Evolutionary conservation across 805 yeast species (phyloP), one percentile per base, ranked within the genome.

Genomic region (Metschnikowia proteae): DNA sequence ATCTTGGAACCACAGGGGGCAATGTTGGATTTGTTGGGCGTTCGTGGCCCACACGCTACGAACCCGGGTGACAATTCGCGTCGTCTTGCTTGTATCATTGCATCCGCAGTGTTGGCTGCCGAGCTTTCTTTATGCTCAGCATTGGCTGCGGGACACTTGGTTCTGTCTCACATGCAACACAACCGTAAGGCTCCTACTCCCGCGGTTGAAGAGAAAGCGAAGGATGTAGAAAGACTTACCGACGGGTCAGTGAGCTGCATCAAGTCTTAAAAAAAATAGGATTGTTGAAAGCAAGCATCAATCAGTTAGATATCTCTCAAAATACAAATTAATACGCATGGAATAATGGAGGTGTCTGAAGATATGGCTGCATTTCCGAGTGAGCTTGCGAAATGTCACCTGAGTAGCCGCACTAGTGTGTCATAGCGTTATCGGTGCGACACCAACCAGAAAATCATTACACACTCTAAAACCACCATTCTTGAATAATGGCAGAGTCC

Each of bases 131-230:
- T 94, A 58, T 86, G 96, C 71, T 80, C 97, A 43, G 99, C 99
- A 1, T 80, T 94, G 57, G 98, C 98, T 7, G 98, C 98, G 28
- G 99, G 99, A 42, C 99, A 94, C 71, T 79, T 94, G 60, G 99
- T 94, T 34, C 96, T 89, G 74, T 86, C 96, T 58, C 99, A 94
- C 70, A 94, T 94, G 99, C 83, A 82, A 51, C 97, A 86, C 64
- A 94, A 94, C 75, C 84, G 99, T 68, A 78, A 81, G 47, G 68
- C 80, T 4, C 51, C 62, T 1, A 58, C 67, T 10, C 62, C 70
- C 3, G 59, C 70, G 10, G 57, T 65, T 30, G 52, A 50, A 23
- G 56, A 37, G 29, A 37, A 40, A 36, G 52, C 52, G 9, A 47
- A 41, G 46, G 72, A 68, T 33, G 34, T 68, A 46, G 56, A 75